A percentile compares a stretch with the other conserved stretches of the same genome.
Evolutionary conservation across 2,329 filamentous ascomycete species (phyloP).

Genomic region (Elsinoe arachidis): DNA sequence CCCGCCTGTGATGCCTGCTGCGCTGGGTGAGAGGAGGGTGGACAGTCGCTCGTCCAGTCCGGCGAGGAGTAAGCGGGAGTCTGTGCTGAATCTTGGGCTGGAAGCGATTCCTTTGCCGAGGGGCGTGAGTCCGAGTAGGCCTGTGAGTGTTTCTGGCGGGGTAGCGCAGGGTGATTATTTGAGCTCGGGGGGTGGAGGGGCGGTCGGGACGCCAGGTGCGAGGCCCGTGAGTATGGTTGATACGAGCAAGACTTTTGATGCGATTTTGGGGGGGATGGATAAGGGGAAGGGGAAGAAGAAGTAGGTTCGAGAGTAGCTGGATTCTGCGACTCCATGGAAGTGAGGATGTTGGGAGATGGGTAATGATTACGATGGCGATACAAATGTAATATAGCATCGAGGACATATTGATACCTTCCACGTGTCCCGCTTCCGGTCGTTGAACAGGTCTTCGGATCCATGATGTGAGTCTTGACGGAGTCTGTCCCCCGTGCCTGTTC

Average conservation of each 20-base stretch:
- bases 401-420: too few species aligned
- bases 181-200: background rate
- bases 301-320: background rate
- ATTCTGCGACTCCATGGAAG: background rate
- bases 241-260: constrained; percentile 41
- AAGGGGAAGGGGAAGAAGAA: constrained; percentile 22
- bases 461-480: too few species aligned
- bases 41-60: constrained; percentile 16
- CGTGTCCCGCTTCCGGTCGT: too few species aligned
- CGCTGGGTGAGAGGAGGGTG: constrained; percentile 14
- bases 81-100: constrained; percentile 38
- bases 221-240: constrained; percentile 26
- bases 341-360: background rate
- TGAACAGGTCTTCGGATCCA: too few species aligned
- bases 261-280: constrained; percentile 31
- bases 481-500: too few species aligned
- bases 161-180: constrained; percentile 2
- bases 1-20: background rate
- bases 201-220: constrained; percentile 14
- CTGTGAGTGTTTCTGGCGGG: constrained; percentile 22
- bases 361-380: background rate
- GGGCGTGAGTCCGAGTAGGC: constrained; percentile 34
- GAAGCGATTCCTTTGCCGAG: constrained; percentile 39
- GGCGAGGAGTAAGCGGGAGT: constrained; percentile 30
- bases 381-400: background rate